phyloP scores from a whole-genome alignment of 2,329 filamentous ascomycete genomes.

The Aspergillus carbonarius region DNA sequence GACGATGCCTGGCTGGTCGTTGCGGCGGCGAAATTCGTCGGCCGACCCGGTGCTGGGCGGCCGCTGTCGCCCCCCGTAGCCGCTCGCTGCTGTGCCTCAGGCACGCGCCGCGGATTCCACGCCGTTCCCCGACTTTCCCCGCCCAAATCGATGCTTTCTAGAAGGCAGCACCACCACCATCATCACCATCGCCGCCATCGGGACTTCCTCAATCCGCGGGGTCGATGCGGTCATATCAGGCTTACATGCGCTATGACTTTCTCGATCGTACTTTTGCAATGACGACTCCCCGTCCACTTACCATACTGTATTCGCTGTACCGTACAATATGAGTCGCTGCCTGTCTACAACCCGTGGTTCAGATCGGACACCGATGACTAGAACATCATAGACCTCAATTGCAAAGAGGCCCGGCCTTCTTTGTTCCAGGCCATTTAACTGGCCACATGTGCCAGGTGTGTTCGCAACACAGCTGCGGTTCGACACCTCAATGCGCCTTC shows the following conservation, averaged over 20 bases:
- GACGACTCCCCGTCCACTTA: neutral
- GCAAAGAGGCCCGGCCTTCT: neutral
- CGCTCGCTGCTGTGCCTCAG: neutral
- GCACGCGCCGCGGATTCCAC: neutral
- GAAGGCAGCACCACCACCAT: neutral
- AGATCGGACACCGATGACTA: constrained; percentile 1
- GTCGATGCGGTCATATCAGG: neutral
- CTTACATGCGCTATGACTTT: neutral
- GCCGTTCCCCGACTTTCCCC: neutral
- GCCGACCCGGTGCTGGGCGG: constrained; percentile 26
- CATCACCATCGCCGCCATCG: neutral
- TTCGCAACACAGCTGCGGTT: neutral
- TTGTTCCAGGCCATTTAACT: neutral
- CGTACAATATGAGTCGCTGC: neutral
- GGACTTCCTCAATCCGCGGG: neutral
- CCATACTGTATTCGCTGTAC: constrained; percentile 1
- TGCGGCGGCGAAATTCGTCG: constrained; percentile 34
- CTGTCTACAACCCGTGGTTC: constrained; percentile 10
- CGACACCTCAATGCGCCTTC: neutral
- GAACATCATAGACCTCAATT: neutral
- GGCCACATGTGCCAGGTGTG: neutral
- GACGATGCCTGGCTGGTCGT: constrained; percentile 9
- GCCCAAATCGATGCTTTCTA: neutral
- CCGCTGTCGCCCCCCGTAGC: constrained; percentile 20
- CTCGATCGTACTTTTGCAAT: neutral